Evolutionary conservation across 257 asterid species (phyloP), one percentile per base, ranked within the genome.

Genomic region (Plantago elongata): DNA sequence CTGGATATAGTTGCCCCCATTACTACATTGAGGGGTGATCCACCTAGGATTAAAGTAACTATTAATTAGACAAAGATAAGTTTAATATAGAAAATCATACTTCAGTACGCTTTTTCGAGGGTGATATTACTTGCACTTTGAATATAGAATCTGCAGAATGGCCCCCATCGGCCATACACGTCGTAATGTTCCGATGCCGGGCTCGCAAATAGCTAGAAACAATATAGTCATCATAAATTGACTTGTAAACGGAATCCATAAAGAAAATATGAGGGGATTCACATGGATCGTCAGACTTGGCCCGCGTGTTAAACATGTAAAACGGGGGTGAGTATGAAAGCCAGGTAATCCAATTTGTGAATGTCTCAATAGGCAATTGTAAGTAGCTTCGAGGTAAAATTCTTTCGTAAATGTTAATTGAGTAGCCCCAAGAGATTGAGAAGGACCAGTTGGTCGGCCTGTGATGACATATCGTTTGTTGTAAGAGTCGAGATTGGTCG

Each of bases 251-350:
- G 0, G 76, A 64, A 3, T 79, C 60, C 4, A 71, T 66, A 67
- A 68, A 86, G 64, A 81, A 86, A 0, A 75, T 5, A n/a, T 86
- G 88, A 2, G 95, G 95, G 16, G 82, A 72, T 7, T 77, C 77
- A 61, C 95, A 86, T 0, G 95, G 76, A 38, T 74, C 75, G 2
- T 15, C 2, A 0, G 75, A 62, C 8, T 69, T 77, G 14, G 4
- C 12, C 7, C 95, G 72, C 13, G 90, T 80, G 65, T 86, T 77
- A 65, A 86, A 73, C 90, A 83, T 77, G 66, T 66, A 83, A 45
- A 69, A 60, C 9, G 94, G 84, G 71, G 78, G 0, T 47, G n/a
- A 0, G 70, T 66, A n/a, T n/a, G n/a, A n/a, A n/a, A n/a, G 47
- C 57, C 57, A 0, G 42, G n/a, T 40, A 14, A 4, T 17, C 94